Evolutionary conservation across 23 red algal genomes (phyloP), one percentile per base, ranked within the genome.

Genomic region (Chondrus crispus): DNA sequence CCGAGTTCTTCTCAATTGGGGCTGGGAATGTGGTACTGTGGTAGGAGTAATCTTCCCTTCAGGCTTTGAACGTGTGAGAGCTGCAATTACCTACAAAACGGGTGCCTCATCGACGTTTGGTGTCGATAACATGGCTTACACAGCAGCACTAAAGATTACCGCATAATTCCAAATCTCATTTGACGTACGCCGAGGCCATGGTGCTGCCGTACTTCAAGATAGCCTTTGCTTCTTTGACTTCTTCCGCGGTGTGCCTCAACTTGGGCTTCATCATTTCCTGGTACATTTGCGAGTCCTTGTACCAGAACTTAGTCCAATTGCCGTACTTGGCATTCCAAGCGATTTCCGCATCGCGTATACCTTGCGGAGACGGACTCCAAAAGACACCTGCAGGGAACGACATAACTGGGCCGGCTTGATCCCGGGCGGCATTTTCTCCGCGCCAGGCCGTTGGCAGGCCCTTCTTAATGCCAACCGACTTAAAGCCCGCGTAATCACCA

Each of bases 181-280:
- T n/a, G 33, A 93, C 16, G 47, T 94, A 94, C 52, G 50, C 81
- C 91, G 87, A 88, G 13, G 81, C 91, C 81, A 94, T 86, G 43
- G 74, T 85, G 37, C 70, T 44, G 38, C 91, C 91, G 53, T 94
- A 94, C 83, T 94, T 94, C 32, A 94, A 74, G 22, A 94, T 44
- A 2, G 91, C 91, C 8, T 58, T 74, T 24, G 91, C 91, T 24
- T 88, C 83, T 53, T 94, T 74, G 1, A 62, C 42, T 50, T 94
- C 91, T 22, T 85, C 70, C 29, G 75, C 82, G 30, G 91, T 73
- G 54, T 86, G 50, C 19, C 37, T 57, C 28, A 68, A 45, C 29
- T 43, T 75, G 26, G 71, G 62, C 73, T 86, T 82, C 70, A 94
- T 94, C 42, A 94, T 63, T 20, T 94, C 82, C 57, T 94, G 74